A percentile compares a stretch with the other conserved stretches of the same genome.
These are phyloP conservation scores for Pseudohyphozyma bogoriensis DNA, from an alignment of 768 basidiomycete genomes.

Conservation along the genomic window DNA sequence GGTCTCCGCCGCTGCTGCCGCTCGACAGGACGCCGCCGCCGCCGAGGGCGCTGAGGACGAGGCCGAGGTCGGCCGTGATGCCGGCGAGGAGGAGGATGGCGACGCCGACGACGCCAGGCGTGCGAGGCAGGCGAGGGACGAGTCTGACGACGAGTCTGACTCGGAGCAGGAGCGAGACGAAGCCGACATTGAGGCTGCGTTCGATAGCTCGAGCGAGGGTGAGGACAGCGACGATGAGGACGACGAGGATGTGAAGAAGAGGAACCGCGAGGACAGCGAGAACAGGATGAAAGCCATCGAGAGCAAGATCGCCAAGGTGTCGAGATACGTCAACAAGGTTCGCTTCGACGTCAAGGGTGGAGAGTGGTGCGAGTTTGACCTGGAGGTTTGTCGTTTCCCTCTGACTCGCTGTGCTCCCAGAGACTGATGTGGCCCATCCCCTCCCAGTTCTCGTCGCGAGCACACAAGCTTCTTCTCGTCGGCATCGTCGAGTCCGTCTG, in stretches of 20 bases:
- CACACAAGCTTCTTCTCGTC: conserved; percentile 86
- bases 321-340: conserved; percentile 54
- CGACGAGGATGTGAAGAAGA: conserved; percentile 13
- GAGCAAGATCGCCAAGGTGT: conserved; percentile 42
- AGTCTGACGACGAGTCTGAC: conserved; percentile 68
- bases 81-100: conserved; percentile 60
- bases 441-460: conserved; percentile 68
- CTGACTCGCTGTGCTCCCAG: neutral
- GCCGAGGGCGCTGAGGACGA: conserved; percentile 48
- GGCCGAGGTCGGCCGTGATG: conserved; percentile 38
- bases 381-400: conserved; percentile 73
- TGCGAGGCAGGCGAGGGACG: conserved; percentile 58
- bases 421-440: too few relatives aligned
- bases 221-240: conserved; percentile 35
- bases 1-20: conserved; percentile 44
- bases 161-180: conserved; percentile 48
- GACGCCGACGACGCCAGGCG: conserved; percentile 73
- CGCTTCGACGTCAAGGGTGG: conserved; percentile 36
- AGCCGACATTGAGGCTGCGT: conserved; percentile 35
- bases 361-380: conserved; percentile 59
- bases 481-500: conserved; percentile 86
- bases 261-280: conserved; percentile 16
- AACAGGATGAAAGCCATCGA: conserved; percentile 29
- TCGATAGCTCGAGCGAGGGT: conserved; percentile 33
- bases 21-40: conserved; percentile 47